phyloP scores from a whole-genome alignment of 345 rosid species.

The Eucalyptus erythrocorys region DNA sequence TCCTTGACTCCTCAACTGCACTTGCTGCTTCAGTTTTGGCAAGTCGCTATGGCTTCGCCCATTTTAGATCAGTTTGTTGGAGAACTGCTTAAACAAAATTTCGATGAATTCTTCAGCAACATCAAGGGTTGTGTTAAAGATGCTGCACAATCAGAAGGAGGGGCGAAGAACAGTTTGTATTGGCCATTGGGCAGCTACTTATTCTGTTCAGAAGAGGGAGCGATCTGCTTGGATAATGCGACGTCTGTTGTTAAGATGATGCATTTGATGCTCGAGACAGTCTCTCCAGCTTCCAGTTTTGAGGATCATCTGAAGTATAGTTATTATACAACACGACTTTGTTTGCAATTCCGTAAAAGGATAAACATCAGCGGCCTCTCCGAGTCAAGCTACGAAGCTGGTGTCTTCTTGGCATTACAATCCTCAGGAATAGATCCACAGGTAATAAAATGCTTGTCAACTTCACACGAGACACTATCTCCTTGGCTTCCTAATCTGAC shows the following conservation, averaged over 20 bases:
- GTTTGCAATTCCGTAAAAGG: constrained; percentile 20
- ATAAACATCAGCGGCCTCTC: constrained; percentile 17
- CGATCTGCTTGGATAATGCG: constrained; percentile 53
- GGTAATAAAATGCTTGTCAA: constrained; percentile 3
- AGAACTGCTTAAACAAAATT: not conserved
- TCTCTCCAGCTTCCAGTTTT: constrained; percentile 14
- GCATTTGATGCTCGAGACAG: constrained; percentile 23
- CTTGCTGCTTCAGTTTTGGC: not conserved
- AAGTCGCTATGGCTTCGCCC: not conserved
- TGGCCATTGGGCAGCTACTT: constrained; percentile 70
- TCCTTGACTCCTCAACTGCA: constrained; percentile 13
- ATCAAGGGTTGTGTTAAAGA: constrained; percentile 2
- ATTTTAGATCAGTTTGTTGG: constrained; percentile 5
- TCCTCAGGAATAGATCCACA: constrained; percentile 33
- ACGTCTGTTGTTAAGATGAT: constrained; percentile 37
- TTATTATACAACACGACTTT: constrained; percentile 22
- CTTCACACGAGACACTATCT: not conserved
- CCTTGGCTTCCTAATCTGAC: not conserved
- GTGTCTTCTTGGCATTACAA: constrained; percentile 51
- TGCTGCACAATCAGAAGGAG: not conserved
- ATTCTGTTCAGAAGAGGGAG: constrained; percentile 67
- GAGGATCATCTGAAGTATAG: constrained; percentile 61
- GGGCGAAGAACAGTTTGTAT: constrained; percentile 1
- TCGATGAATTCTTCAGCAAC: not conserved
- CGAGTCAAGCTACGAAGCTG: constrained; percentile 46